A percentile compares a stretch with the other conserved stretches of the same genome.
These are phyloP conservation scores for Articulospora tetracladia DNA, from an alignment of 495 filamentous ascomycete species.

Conservation along the genomic window DNA sequence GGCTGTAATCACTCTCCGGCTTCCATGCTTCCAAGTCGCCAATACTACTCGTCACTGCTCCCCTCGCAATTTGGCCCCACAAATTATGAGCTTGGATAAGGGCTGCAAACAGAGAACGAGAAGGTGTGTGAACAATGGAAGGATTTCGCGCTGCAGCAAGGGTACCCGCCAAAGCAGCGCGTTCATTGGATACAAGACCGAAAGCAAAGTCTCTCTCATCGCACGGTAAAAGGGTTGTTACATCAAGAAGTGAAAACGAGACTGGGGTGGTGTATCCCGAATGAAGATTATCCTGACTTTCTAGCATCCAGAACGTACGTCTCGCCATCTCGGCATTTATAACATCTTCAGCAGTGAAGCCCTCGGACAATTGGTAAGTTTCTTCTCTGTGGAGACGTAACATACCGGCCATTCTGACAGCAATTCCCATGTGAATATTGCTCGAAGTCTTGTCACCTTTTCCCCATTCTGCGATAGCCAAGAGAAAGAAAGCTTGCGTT, in stretches of 20 bases:
- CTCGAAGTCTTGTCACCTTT: slow-evolving; percentile 42
- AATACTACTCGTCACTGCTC: slow-evolving; percentile 20
- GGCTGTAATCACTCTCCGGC: slow-evolving; percentile 36
- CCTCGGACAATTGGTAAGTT: slow-evolving; percentile 30
- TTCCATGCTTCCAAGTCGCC: slow-evolving; percentile 34
- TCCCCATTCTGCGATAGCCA: slow-evolving; percentile 49
- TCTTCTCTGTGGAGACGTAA: slow-evolving; percentile 49
- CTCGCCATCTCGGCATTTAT: slow-evolving; percentile 14
- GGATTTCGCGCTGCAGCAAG: slow-evolving; percentile 42
- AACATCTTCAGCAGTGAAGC: slow-evolving; percentile 8
- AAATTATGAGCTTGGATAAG: slow-evolving; percentile 46
- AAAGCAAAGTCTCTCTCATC: slow-evolving; percentile 43
- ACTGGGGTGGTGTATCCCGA: slow-evolving; percentile 42
- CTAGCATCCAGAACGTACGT: slow-evolving; percentile 33
- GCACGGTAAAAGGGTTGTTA: slow-evolving; percentile 45
- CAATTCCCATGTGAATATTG: slow-evolving; percentile 48
- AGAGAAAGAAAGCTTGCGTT: slow-evolving; percentile 47
- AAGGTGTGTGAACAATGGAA: slow-evolving; percentile 31
- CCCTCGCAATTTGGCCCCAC: slow-evolving; percentile 44
- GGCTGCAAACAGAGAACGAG: slow-evolving; percentile 43
- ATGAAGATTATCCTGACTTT: slow-evolving; percentile 45
- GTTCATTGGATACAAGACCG: slow-evolving; percentile 36
- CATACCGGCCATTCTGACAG: slow-evolving; percentile 46
- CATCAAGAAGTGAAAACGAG: slow-evolving; percentile 42
- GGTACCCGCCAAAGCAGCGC: slow-evolving; percentile 47